Evolutionary conservation across 257 asterid genomes (phyloP).

Genomic region (Solanum rostratum): DNA sequence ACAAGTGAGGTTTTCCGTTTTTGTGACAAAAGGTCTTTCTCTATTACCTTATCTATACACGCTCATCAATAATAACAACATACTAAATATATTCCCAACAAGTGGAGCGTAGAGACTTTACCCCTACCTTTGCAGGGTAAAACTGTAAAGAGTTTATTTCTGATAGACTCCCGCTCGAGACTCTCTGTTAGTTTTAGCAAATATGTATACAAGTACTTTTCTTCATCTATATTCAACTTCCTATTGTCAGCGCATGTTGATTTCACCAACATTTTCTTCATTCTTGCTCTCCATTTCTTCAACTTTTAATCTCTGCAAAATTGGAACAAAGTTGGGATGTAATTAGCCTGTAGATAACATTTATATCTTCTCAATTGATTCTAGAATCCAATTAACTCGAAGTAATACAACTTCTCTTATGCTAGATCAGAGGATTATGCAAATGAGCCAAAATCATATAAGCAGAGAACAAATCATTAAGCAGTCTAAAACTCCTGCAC

Average conservation of each 20-base stretch:
- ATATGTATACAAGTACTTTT: neutral
- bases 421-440: neutral
- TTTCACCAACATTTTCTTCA: constrained; percentile 17
- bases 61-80: neutral
- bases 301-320: constrained; percentile 29
- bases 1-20: neutral
- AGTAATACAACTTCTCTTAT: neutral
- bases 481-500: neutral
- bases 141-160: neutral
- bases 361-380: neutral
- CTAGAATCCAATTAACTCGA: neutral
- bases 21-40: neutral
- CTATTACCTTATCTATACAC: neutral
- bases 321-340: neutral
- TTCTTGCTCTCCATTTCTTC: constrained; percentile 9
- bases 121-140: neutral
- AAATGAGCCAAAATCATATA: neutral
- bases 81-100: neutral
- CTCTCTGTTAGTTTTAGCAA: neutral
- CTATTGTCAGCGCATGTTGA: constrained; percentile 3
- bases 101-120: neutral
- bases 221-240: constrained; percentile 14
- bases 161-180: neutral
- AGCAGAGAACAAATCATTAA: neutral
- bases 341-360: neutral